Conservation (phyloP, 176 grass and related monocot species). For the Aegilops longissima region DNA sequence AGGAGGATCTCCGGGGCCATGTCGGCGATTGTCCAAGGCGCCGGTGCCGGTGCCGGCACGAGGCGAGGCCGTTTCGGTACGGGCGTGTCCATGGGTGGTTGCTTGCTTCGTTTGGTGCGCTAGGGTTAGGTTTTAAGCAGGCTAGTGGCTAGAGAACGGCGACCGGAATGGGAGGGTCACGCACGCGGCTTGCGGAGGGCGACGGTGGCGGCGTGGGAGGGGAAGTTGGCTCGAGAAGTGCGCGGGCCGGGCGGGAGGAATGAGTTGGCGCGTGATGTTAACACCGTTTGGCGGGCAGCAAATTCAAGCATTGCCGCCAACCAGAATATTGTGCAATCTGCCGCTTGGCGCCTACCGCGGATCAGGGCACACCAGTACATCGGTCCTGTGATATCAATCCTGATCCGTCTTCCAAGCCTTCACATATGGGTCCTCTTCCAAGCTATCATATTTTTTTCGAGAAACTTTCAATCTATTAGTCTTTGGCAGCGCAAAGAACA, state of each 20-base stretch:
- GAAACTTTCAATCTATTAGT: too few species aligned
- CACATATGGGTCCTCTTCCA: too few species aligned
- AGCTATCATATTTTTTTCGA: too few species aligned
- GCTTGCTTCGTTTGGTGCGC: not conserved
- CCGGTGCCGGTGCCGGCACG: not conserved
- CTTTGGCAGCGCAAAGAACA: too few species aligned
- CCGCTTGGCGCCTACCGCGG: too few species aligned
- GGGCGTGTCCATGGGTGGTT: not conserved
- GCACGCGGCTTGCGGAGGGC: not conserved
- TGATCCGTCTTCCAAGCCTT: too few species aligned
- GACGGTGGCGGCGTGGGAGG: not conserved
- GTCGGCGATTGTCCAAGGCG: not conserved
- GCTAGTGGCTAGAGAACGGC: not conserved
- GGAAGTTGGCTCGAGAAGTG: not conserved
- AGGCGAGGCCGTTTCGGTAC: not conserved
- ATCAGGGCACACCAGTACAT: too few species aligned
- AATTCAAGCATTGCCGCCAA: not conserved
- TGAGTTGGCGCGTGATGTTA: not conserved
- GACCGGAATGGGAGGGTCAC: not conserved
- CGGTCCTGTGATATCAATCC: too few species aligned
- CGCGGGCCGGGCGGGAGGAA: not conserved
- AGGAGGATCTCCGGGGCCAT: conserved; percentile 21
- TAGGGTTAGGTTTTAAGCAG: not conserved
- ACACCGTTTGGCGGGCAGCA: not conserved
- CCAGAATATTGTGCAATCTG: not conserved